Evolutionary conservation across 768 basidiomycete genomes (phyloP).

Genomic region (Nevesoporus exiguus): DNA sequence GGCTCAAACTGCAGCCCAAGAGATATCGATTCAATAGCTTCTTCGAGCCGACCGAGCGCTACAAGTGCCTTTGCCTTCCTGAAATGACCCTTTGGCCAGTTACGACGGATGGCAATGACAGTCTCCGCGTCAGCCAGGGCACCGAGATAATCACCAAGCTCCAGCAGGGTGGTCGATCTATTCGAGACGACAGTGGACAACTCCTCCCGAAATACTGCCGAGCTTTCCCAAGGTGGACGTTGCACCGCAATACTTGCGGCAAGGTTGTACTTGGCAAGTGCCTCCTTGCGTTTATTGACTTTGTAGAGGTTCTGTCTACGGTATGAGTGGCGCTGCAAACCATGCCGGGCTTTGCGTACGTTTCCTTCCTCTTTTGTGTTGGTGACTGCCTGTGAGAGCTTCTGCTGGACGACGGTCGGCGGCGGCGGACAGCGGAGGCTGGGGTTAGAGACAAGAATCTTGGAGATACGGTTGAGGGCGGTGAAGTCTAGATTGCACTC

Average conservation of each 20-base stretch:
- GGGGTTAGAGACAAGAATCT: constrained; percentile 65
- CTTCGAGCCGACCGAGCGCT: constrained; percentile 61
- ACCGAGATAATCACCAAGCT: constrained; percentile 68
- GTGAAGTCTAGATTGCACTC: constrained; percentile 73
- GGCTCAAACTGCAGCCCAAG: constrained; percentile 87
- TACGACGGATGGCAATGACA: constrained; percentile 77
- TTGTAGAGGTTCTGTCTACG: constrained; percentile 71
- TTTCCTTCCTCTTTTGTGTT: constrained; percentile 93
- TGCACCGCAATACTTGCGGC: constrained; percentile 75
- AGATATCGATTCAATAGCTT: constrained; percentile 78
- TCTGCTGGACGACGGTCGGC: constrained; percentile 68
- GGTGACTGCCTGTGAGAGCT: constrained; percentile 70
- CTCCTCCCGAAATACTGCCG: constrained; percentile 82
- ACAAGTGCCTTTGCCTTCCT: constrained; percentile 87
- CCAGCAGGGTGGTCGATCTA: constrained; percentile 82
- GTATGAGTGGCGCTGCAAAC: constrained; percentile 8
- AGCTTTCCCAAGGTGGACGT: constrained; percentile 88
- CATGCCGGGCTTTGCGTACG: constrained; percentile 45
- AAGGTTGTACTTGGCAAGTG: constrained; percentile 75
- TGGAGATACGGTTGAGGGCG: constrained; percentile 71
- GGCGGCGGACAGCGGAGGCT: constrained; percentile 78
- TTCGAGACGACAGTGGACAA: constrained; percentile 88
- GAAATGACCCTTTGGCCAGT: constrained; percentile 97
- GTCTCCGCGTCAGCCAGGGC: constrained; percentile 89
- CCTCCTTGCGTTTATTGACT: constrained; percentile 58